Evolutionary conservation across 768 basidiomycete genomes (phyloP).

Genomic region (Leccinum uliginosum): DNA sequence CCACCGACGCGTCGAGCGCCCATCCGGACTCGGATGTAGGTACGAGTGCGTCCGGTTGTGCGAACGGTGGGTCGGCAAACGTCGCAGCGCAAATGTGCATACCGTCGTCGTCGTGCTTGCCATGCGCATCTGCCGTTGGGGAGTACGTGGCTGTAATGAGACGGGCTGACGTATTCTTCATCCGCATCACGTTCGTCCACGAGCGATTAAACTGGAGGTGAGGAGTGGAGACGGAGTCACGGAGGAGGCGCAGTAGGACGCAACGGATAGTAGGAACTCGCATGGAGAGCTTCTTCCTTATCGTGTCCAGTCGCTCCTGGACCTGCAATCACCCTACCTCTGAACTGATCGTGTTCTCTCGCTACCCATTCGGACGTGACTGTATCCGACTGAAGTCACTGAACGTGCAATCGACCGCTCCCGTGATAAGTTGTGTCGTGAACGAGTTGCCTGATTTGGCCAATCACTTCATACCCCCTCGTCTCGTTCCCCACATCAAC

Average conservation of each 20-base stretch:
- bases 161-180: constrained; percentile 40
- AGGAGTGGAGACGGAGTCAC: constrained; percentile 38
- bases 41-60: background rate
- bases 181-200: constrained; percentile 47
- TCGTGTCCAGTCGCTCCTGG: too few species aligned
- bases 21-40: background rate
- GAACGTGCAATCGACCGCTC: too few species aligned
- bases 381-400: too few species aligned
- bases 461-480: background rate
- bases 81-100: background rate
- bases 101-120: constrained; percentile 12
- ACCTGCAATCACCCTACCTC: too few species aligned
- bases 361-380: too few species aligned
- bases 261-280: constrained; percentile 8
- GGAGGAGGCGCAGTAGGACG: constrained; percentile 40
- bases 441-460: constrained; percentile 14
- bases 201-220: constrained; percentile 37
- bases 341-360: too few species aligned
- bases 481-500: constrained; percentile 1
- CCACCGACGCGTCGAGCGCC: background rate
- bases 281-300: too few species aligned
- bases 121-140: constrained; percentile 31
- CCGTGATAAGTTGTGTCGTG: background rate
- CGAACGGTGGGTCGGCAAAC: background rate
- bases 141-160: constrained; percentile 42